phyloP scores from a whole-genome alignment of 164 flowering plant species.

The Magnolia kwangsiensis region DNA sequence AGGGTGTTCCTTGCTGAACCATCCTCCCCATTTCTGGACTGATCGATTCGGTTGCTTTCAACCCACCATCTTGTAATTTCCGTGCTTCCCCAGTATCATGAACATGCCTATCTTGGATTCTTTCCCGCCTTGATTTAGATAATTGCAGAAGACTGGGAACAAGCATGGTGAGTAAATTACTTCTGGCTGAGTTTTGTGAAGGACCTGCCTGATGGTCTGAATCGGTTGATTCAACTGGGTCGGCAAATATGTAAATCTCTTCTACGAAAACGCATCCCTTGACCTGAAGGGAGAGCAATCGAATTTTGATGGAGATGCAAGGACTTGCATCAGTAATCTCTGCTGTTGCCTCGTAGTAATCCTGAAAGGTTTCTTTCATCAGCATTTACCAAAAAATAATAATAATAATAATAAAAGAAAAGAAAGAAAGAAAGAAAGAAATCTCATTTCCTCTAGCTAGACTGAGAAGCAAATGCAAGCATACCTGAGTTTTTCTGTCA shows the following conservation, averaged over 20 bases:
- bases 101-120: slow-evolving; percentile 19
- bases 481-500: slow-evolving; percentile 32
- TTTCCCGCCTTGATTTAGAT: slow-evolving; percentile 37
- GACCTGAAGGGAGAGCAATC: slow-evolving; percentile 70
- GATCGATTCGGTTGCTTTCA: slow-evolving; percentile 14
- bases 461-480: neutral
- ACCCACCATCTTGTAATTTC: slow-evolving; percentile 8
- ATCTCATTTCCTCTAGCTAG: neutral
- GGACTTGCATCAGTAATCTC: slow-evolving; percentile 72
- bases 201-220: slow-evolving; percentile 25
- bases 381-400: neutral
- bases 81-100: slow-evolving; percentile 19
- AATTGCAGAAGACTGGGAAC: slow-evolving; percentile 72
- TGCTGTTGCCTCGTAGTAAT: slow-evolving; percentile 83
- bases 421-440: too few species aligned
- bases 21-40: slow-evolving; percentile 6
- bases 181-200: slow-evolving; percentile 37
- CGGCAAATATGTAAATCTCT: slow-evolving; percentile 78
- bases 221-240: slow-evolving; percentile 46
- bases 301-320: slow-evolving; percentile 60
- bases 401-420: too few species aligned
- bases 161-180: slow-evolving; percentile 79
- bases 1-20: slow-evolving; percentile 18
- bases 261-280: slow-evolving; percentile 52
- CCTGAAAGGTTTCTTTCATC: slow-evolving; percentile 36